Conservation (phyloP, 768 basidiomycete genomes). For the Mycena olivaceomarginata region DNA sequence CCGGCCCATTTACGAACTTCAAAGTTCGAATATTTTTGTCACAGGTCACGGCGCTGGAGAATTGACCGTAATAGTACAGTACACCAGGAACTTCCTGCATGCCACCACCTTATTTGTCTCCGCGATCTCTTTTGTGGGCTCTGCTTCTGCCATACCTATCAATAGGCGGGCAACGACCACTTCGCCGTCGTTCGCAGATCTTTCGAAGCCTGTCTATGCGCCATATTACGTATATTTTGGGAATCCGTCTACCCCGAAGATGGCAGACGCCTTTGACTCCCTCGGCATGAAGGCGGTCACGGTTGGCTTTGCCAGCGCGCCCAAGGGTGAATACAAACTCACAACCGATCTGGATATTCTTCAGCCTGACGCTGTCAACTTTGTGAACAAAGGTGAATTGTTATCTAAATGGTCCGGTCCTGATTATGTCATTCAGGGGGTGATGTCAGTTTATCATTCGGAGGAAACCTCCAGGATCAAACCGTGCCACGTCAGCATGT, state of each 20-base stretch:
- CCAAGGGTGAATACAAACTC: neutral
- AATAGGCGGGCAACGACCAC: neutral
- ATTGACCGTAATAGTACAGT: no score
- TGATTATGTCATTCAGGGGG: slow-evolving; percentile 3
- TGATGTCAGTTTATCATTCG: neutral
- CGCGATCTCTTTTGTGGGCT: slow-evolving; percentile 1
- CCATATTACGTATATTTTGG: neutral
- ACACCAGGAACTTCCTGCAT: neutral
- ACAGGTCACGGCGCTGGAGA: no score
- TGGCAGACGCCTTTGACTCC: neutral
- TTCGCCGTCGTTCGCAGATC: neutral
- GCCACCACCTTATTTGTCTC: slow-evolving; percentile 7
- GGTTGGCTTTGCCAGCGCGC: slow-evolving; percentile 7
- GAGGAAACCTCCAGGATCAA: slow-evolving; percentile 2
- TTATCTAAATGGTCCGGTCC: neutral
- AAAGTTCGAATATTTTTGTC: no score
- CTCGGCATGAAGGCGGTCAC: slow-evolving; percentile 1
- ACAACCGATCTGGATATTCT: slow-evolving; percentile 3
- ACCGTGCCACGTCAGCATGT: neutral
- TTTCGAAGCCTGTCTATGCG: slow-evolving; percentile 3
- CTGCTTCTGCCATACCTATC: neutral
- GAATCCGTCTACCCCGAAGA: neutral
- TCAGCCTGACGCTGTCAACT: neutral
- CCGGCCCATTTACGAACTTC: no score
- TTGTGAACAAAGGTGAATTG: slow-evolving; percentile 4